Percentiles rank a stretch among this genome's conserved stretches.
Conservation (phyloP, 2,329 filamentous ascomycete species). For the Calonectria fujianensis region DNA sequence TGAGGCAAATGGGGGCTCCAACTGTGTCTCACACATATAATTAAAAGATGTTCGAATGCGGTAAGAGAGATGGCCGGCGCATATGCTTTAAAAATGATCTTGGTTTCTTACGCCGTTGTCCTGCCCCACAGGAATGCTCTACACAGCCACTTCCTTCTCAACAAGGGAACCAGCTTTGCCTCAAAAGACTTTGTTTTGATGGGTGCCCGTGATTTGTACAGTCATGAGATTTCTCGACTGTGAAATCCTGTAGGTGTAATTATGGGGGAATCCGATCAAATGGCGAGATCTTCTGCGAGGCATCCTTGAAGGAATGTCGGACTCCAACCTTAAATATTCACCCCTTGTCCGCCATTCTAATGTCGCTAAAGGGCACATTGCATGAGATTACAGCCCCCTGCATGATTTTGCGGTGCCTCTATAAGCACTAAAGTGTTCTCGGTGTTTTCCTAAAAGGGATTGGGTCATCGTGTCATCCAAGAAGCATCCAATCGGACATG, state of each 20-base stretch:
- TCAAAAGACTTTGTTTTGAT: background rate
- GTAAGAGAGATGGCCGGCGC: background rate
- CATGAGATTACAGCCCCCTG: background rate
- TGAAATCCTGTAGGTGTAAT: background rate
- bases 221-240: background rate
- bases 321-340: background rate
- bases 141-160: conserved; percentile 10
- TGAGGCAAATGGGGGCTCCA: background rate
- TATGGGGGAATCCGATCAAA: background rate
- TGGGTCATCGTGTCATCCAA: background rate
- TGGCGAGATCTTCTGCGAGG: background rate
- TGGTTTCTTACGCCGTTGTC: background rate
- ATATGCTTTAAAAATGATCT: background rate
- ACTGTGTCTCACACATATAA: background rate
- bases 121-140: background rate
- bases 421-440: background rate
- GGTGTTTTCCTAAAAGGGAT: background rate
- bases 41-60: background rate
- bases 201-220: background rate
- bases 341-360: background rate
- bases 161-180: background rate
- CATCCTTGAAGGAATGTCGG: background rate
- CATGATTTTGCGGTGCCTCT: background rate
- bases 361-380: background rate
- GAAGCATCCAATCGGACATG: background rate